Conservation (phyloP, 1,284 basidiomycete species). For the Puccinia hordei region DNA sequence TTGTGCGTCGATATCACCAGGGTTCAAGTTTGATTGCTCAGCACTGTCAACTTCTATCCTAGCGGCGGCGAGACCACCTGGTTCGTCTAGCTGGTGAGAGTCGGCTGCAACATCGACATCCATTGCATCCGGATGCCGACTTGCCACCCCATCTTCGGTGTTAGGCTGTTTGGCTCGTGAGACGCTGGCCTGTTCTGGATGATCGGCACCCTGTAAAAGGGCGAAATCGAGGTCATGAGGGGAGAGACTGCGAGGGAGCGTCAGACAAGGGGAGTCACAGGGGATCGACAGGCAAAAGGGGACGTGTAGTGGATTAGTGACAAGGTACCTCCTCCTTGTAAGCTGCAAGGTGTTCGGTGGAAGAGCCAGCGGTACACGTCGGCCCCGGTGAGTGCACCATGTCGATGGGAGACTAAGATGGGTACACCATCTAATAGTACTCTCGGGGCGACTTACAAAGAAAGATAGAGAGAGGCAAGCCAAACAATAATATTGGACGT, state of each 20-base stretch:
- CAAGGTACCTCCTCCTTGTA: background rate
- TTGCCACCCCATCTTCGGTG: background rate
- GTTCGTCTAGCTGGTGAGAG: background rate
- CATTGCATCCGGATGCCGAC: slow-evolving; percentile 20
- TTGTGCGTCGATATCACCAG: background rate
- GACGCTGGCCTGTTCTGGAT: background rate
- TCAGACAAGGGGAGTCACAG: background rate
- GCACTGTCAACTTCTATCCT: background rate
- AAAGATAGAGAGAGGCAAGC: background rate
- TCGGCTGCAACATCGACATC: slow-evolving; percentile 20
- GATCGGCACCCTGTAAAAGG: slow-evolving; percentile 1
- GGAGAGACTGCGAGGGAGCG: background rate
- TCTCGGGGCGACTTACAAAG: too few relatives aligned
- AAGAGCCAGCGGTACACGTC: background rate
- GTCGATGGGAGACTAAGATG: background rate
- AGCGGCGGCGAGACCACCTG: background rate
- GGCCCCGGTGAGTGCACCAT: background rate
- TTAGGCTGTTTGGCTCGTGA: background rate
- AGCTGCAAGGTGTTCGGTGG: background rate
- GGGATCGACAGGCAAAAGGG: background rate
- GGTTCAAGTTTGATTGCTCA: background rate
- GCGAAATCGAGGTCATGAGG: slow-evolving; percentile 35
- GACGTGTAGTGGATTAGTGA: background rate
- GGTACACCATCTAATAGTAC: background rate
- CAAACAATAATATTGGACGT: background rate